phyloP scores from a whole-genome alignment of 1,284 basidiomycete species.

The Wallemia hederae region DNA sequence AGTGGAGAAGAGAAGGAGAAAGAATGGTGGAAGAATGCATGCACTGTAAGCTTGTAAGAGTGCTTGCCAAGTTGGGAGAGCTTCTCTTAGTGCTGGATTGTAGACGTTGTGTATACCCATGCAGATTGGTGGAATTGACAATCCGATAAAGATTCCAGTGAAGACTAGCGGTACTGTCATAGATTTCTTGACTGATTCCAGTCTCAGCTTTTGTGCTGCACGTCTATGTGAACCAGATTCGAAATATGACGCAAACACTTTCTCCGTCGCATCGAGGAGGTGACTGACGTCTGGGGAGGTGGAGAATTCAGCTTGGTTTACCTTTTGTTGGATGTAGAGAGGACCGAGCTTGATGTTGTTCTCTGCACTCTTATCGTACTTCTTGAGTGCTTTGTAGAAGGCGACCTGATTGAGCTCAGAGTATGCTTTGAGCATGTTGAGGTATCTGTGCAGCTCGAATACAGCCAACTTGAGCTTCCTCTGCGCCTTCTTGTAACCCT shows the following conservation, averaged over 20 bases:
- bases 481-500: background rate
- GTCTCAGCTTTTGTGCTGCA: background rate
- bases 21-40: slow-evolving; percentile 41
- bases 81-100: slow-evolving; percentile 13
- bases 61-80: slow-evolving; percentile 38
- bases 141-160: slow-evolving; percentile 43
- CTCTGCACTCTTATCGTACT: background rate
- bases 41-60: slow-evolving; percentile 56
- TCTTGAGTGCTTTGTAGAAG: background rate
- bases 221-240: background rate
- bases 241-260: background rate
- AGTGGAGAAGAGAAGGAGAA: slow-evolving; percentile 40
- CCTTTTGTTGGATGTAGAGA: background rate
- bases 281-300: background rate
- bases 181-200: background rate
- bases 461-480: background rate
- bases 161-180: slow-evolving; percentile 14
- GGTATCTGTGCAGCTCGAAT: background rate
- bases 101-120: slow-evolving; percentile 30
- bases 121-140: slow-evolving; percentile 42
- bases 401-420: background rate
- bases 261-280: background rate
- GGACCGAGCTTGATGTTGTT: background rate
- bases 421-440: background rate
- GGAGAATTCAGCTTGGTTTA: background rate